A percentile compares a stretch with the other conserved stretches of the same genome.
These are phyloP conservation scores for Nepenthes mirabilis DNA, from an alignment of 148 eudicot genomes.

Conservation along the genomic window DNA sequence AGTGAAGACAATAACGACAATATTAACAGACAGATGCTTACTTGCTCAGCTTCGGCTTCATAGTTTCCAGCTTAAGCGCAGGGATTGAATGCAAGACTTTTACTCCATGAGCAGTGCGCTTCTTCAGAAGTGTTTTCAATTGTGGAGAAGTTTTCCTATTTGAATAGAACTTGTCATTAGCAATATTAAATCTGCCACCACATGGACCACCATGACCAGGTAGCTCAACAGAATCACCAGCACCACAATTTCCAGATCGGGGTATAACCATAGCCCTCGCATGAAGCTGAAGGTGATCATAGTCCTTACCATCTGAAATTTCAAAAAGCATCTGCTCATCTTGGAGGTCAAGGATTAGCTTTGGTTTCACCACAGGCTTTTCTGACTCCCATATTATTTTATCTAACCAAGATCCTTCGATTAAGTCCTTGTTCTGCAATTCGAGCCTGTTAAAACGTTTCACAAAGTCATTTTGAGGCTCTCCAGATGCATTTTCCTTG, in stretches of 20 bases:
- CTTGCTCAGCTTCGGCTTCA: slow-evolving; percentile 95
- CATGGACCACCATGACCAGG: slow-evolving; percentile 42
- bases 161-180: slow-evolving; percentile 84
- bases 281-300: slow-evolving; percentile 60
- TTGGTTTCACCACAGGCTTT: slow-evolving; percentile 51
- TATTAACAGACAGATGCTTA: slow-evolving; percentile 17
- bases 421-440: slow-evolving; percentile 60
- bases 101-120: slow-evolving; percentile 78
- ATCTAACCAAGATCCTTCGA: slow-evolving; percentile 86
- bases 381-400: slow-evolving; percentile 73
- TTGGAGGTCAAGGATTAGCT: slow-evolving; percentile 85
- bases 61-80: slow-evolving; percentile 78
- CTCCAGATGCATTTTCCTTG: slow-evolving; percentile 32
- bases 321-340: slow-evolving; percentile 97
- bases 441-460: slow-evolving; percentile 65
- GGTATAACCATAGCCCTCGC: slow-evolving; percentile 79
- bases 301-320: slow-evolving; percentile 50
- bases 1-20: background rate
- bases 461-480: slow-evolving; percentile 30
- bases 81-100: slow-evolving; percentile 88
- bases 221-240: slow-evolving; percentile 37
- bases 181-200: slow-evolving; percentile 69
- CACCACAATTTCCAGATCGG: slow-evolving; percentile 29
- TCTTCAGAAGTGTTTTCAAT: slow-evolving; percentile 71
- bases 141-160: slow-evolving; percentile 86